A percentile compares a stretch with the other conserved stretches of the same genome.
phyloP scores from a whole-genome alignment of 2,329 filamentous ascomycete genomes.

The Botryotinia calthae region DNA sequence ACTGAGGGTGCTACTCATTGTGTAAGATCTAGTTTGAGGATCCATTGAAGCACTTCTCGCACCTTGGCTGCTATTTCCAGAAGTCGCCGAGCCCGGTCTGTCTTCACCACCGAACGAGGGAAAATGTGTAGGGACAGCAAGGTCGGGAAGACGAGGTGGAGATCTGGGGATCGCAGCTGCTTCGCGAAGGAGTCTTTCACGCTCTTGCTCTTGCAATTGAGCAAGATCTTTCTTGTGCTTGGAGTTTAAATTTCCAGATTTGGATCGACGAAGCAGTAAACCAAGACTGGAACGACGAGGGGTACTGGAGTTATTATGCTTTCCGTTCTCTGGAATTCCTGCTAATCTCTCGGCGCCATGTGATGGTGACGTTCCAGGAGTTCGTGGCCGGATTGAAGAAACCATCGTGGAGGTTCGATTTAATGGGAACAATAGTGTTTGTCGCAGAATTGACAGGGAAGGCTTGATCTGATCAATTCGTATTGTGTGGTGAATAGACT shows the following conservation, averaged over 20 bases:
- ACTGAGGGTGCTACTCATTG: slow-evolving; percentile 30
- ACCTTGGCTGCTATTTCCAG: slow-evolving; percentile 46
- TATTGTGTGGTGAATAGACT: slow-evolving; percentile 1
- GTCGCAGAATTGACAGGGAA: slow-evolving; percentile 33
- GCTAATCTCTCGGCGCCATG: slow-evolving; percentile 36
- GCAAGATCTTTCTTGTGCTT: slow-evolving; percentile 58
- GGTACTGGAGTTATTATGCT: slow-evolving; percentile 29
- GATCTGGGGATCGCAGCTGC: slow-evolving; percentile 53
- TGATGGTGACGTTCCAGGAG: slow-evolving; percentile 38
- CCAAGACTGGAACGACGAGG: slow-evolving; percentile 51
- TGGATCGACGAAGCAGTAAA: slow-evolving; percentile 64
- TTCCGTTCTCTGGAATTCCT: slow-evolving; percentile 39
- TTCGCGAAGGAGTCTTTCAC: slow-evolving; percentile 54
- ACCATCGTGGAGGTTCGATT: slow-evolving; percentile 31
- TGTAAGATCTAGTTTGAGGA: slow-evolving; percentile 40
- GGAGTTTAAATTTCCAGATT: slow-evolving; percentile 63
- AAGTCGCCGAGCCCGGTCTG: slow-evolving; percentile 60
- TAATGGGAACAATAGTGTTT: slow-evolving; percentile 24
- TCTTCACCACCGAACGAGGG: slow-evolving; percentile 56
- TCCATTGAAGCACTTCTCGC: slow-evolving; percentile 51
- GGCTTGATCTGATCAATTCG: slow-evolving; percentile 9
- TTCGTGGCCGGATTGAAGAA: slow-evolving; percentile 40
- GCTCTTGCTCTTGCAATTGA: slow-evolving; percentile 48
- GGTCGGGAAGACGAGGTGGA: slow-evolving; percentile 56
- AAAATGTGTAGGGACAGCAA: slow-evolving; percentile 35